phyloP scores from a whole-genome alignment of 176 grass and related monocot genomes.

The Sorghum bicolor region DNA sequence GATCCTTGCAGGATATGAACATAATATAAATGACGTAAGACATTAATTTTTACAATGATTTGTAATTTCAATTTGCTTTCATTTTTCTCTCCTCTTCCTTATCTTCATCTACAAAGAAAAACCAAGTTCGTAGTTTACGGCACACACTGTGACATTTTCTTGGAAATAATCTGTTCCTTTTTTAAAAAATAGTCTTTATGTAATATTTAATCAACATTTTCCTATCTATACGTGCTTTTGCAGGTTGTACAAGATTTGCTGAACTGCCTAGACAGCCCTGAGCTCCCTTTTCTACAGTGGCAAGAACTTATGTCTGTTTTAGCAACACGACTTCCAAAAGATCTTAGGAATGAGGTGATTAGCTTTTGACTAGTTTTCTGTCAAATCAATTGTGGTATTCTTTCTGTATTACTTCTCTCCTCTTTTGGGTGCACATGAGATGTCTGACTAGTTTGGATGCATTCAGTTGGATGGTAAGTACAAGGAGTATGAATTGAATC shows the following conservation, averaged over 20 bases:
- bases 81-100: not conserved
- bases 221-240: constrained; percentile 6
- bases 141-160: not conserved
- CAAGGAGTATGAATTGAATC: constrained; percentile 78
- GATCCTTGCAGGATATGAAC: constrained; percentile 99
- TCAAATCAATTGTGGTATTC: constrained; percentile 18
- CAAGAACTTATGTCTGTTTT: constrained; percentile 99
- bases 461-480: constrained; percentile 87
- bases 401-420: constrained; percentile 8
- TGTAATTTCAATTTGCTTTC: constrained; percentile 30
- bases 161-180: not conserved
- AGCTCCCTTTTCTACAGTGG: constrained; percentile 99
- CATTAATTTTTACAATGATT: constrained; percentile 3
- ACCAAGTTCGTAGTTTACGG: not conserved
- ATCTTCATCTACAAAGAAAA: constrained; percentile 16
- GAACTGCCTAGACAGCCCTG: constrained; percentile 89
- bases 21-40: constrained; percentile 73
- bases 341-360: constrained; percentile 89
- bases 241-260: constrained; percentile 90
- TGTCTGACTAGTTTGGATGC: constrained; percentile 37
- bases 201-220: constrained; percentile 22
- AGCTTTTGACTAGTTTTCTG: constrained; percentile 12
- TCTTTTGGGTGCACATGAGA: constrained; percentile 12
- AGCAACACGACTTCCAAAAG: constrained; percentile 89
- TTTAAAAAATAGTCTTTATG: not conserved